A percentile compares a stretch with the other conserved stretches of the same genome.
Evolutionary conservation across 805 yeast genomes (phyloP).

Genomic region (Spathaspora gorwiae): DNA sequence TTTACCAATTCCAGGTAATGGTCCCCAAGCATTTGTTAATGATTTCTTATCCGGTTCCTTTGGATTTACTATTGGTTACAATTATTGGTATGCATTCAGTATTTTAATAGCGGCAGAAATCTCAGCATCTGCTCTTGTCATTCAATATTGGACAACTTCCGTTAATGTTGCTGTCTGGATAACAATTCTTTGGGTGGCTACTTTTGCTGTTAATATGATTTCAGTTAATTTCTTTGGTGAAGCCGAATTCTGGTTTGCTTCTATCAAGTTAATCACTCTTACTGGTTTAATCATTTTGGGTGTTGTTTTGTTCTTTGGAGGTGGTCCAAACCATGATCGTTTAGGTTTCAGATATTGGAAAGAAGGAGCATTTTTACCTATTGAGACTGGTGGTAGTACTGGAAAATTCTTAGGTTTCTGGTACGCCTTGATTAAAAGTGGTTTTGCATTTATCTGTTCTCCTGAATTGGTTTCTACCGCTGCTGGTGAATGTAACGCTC

Average conservation of each 20-base stretch:
- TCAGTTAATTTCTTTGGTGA: conserved; percentile 33
- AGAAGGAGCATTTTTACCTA: conserved; percentile 29
- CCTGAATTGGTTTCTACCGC: conserved; percentile 74
- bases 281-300: conserved; percentile 30
- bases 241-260: conserved; percentile 32
- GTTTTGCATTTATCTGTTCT: conserved; percentile 58
- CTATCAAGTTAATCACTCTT: conserved; percentile 27
- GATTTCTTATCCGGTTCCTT: conserved; percentile 24
- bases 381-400: conserved; percentile 48
- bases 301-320: conserved; percentile 34
- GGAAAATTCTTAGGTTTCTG: conserved; percentile 64
- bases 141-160: conserved; percentile 29
- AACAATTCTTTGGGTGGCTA: conserved; percentile 24
- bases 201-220: conserved; percentile 22
- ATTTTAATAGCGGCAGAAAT: conserved; percentile 33
- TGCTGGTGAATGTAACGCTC: conserved; percentile 40
- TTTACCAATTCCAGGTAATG: conserved; percentile 32
- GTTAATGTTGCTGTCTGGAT: conserved; percentile 38
- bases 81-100: conserved; percentile 30
- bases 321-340: conserved; percentile 35
- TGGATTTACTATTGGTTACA: conserved; percentile 32
- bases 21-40: conserved; percentile 27
- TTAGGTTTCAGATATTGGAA: conserved; percentile 45
- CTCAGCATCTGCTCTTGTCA: conserved; percentile 31
- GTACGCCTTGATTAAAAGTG: conserved; percentile 60